Evolutionary conservation across 2,329 filamentous ascomycete species (phyloP), one percentile per base, ranked within the genome.

Genomic region (Aspergillus spinulosporus): DNA sequence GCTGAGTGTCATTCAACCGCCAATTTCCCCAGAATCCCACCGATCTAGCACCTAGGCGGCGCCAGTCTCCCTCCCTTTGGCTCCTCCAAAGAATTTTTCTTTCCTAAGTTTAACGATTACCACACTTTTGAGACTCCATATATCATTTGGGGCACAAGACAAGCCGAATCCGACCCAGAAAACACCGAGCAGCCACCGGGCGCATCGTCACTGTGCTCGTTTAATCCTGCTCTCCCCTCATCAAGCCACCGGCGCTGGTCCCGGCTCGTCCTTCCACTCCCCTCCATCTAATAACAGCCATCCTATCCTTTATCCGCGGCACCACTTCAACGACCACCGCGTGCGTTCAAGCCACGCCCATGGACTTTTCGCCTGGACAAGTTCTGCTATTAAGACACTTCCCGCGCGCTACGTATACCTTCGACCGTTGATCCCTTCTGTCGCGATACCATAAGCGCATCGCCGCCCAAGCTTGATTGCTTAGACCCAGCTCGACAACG

Each of bases 281-380:
- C 44, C 44, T 54, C 34, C 9, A 15, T 40, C 39, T 44, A 8
- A 32, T 49, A 49, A 34, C 28, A 42, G 14, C 14, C 28, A 46
- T 34, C 40, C 32, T 53, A 44, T 43, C 26, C 50, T 48, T 49
- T 21, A 53, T 56, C 55, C 50, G 52, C 56, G 49, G 54, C 53
- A 49, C 59, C 53, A 49, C 57, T 52, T 57, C 58, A 57, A 46
- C 56, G 50, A 57, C 47, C 57, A 59, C 59, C 51, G 46, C 61
- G 58, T 59, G 56, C 56, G 53, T 57, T 54, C 52, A 45, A 52
- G 43, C 54, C 54, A 58, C 39, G 63, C 59, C 59, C 60, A 66
- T 66, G 64, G 64, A 64, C 58, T 52, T 65, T 59, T 59, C 55
- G 59, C 54, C 56, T 54, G 37, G 47, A 44, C 52, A 50, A 37